Evolutionary conservation across 768 basidiomycete species (phyloP).

Genomic region (Mycena latifolia): DNA sequence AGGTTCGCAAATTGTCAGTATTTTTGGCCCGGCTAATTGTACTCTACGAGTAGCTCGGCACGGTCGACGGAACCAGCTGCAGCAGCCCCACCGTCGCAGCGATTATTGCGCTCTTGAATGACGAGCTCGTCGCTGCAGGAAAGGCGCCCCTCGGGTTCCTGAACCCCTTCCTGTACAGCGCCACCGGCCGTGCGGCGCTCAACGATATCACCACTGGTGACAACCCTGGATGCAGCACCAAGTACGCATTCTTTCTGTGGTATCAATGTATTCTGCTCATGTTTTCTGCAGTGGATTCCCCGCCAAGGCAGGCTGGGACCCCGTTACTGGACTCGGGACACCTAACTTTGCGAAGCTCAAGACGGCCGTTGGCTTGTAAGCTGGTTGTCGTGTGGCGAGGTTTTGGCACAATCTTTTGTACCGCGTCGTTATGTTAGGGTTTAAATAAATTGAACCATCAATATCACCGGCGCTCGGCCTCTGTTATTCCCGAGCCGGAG

Average conservation of each 20-base stretch:
- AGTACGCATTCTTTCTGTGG: not conserved
- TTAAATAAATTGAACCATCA: too few species aligned
- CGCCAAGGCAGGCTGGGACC: conserved; percentile 14
- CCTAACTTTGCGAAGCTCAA: conserved; percentile 12
- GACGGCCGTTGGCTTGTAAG: conserved; percentile 19
- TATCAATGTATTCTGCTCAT: not conserved
- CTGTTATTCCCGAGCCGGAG: too few species aligned
- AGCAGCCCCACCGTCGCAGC: conserved; percentile 18
- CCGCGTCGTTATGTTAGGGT: too few species aligned
- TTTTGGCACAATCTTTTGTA: too few species aligned
- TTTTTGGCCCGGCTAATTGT: too few species aligned
- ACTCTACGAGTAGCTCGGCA: conserved; percentile 21
- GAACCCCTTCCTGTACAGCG: conserved; percentile 30
- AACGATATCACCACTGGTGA: conserved; percentile 20
- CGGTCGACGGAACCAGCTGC: conserved; percentile 19
- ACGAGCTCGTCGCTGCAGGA: conserved; percentile 17
- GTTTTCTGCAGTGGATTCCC: conserved; percentile 5
- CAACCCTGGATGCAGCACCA: conserved; percentile 27
- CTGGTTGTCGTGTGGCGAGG: too few species aligned
- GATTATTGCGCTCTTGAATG: conserved; percentile 22
- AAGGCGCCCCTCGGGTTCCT: conserved; percentile 26
- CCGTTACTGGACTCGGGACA: conserved; percentile 23
- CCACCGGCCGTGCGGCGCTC: conserved; percentile 19
- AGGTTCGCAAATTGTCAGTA: conserved; percentile 14
- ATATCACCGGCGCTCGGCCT: too few species aligned